A percentile compares a stretch with the other conserved stretches of the same genome.
Conservation (phyloP, 805 yeast genomes). For the Blastobotrys terrestris region DNA sequence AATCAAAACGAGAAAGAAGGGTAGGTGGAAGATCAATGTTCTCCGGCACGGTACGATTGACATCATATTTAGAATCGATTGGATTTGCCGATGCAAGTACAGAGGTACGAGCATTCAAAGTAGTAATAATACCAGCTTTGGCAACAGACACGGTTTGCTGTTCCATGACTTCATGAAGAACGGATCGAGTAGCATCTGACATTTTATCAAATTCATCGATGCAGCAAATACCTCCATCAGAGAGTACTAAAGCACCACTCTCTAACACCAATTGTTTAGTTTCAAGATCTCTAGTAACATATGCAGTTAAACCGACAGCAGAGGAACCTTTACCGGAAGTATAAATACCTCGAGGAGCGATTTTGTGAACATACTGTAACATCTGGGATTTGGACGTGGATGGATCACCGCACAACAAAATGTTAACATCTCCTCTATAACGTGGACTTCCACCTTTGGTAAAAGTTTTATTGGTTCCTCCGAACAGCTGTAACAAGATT, state of each 20-base stretch:
- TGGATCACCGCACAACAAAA: conserved; percentile 94
- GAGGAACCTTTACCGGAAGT: conserved; percentile 99
- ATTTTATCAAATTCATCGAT: conserved; percentile 98
- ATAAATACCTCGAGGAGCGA: conserved; percentile 96
- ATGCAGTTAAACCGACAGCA: conserved; percentile 98
- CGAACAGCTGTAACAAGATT: conserved; percentile 82
- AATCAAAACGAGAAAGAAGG: conserved; percentile 85
- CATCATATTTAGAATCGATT: conserved; percentile 90
- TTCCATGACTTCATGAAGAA: conserved; percentile 97
- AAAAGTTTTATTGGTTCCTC: conserved; percentile 89
- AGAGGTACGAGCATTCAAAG: conserved; percentile 93
- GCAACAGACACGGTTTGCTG: conserved; percentile 98
- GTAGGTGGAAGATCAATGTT: conserved; percentile 98
- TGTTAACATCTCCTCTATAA: conserved; percentile 92
- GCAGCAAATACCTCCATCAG: conserved; percentile 98
- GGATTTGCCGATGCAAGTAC: conserved; percentile 96
- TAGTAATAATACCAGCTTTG: conserved; percentile 96
- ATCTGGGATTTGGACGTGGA: conserved; percentile 95
- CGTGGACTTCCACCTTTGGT: conserved; percentile 74
- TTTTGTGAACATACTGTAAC: conserved; percentile 90
- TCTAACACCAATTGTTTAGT: conserved; percentile 91
- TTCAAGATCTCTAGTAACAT: conserved; percentile 89
- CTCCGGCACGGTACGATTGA: conserved; percentile 88
- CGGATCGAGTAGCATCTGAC: conserved; percentile 91
- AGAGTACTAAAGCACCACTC: conserved; percentile 90